phyloP scores from a whole-genome alignment of 768 basidiomycete species.

The Lentinula aciculospora region DNA sequence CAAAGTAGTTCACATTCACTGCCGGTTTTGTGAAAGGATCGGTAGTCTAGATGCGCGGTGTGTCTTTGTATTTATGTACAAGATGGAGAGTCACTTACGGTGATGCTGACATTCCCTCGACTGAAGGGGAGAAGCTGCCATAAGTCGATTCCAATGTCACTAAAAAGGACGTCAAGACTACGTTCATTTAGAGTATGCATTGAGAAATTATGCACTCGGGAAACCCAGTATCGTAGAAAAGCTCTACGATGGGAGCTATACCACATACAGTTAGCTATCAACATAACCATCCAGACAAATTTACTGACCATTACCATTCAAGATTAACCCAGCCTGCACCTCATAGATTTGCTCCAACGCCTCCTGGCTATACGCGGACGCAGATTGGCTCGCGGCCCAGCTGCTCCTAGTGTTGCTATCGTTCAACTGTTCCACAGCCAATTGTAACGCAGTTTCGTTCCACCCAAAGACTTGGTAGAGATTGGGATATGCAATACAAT shows the following conservation, averaged over 20 bases:
- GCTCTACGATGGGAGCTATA: constrained; percentile 39
- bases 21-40: constrained; percentile 43
- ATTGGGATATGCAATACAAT: constrained; percentile 48
- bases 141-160: constrained; percentile 40
- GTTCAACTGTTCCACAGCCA: constrained; percentile 28
- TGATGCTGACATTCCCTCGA: constrained; percentile 44
- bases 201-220: constrained; percentile 29
- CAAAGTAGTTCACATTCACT: constrained; percentile 47
- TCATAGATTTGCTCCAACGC: constrained; percentile 38
- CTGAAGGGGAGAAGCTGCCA: constrained; percentile 55
- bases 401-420: constrained; percentile 22
- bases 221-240: constrained; percentile 42
- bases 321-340: constrained; percentile 43
- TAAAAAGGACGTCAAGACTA: constrained; percentile 10
- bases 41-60: constrained; percentile 24
- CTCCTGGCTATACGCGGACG: constrained; percentile 28
- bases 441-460: constrained; percentile 16
- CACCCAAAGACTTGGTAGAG: constrained; percentile 39
- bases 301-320: constrained; percentile 36
- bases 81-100: constrained; percentile 19
- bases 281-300: neutral
- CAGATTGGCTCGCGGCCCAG: constrained; percentile 41
- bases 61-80: neutral
- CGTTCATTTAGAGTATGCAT: neutral
- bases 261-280: neutral